Conservation (phyloP, 495 filamentous ascomycete genomes). For the Hyaloscypha variabilis region DNA sequence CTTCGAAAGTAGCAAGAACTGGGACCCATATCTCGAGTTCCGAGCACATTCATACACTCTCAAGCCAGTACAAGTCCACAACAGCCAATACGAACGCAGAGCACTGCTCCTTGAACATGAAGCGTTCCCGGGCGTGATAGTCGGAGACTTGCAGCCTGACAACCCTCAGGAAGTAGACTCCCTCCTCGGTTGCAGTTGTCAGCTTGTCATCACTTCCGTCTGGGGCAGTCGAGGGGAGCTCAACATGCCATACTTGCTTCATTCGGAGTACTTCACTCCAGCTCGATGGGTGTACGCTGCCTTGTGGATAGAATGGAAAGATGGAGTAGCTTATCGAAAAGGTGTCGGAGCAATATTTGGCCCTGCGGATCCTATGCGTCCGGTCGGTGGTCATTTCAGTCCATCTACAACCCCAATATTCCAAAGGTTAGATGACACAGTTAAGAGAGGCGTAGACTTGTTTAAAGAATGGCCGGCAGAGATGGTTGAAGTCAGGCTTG, state of each 20-base stretch:
- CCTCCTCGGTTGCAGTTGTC: neutral
- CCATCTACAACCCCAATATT: neutral
- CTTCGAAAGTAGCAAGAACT: neutral
- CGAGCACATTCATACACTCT: constrained; percentile 1
- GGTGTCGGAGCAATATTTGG: neutral
- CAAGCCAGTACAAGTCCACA: neutral
- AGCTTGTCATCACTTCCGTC: neutral
- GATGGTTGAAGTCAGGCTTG: neutral
- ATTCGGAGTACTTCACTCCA: neutral
- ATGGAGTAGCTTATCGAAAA: neutral
- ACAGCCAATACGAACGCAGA: neutral
- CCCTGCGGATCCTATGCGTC: neutral
- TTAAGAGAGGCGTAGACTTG: neutral
- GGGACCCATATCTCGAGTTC: neutral
- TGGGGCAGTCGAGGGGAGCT: neutral
- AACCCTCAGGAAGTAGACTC: neutral
- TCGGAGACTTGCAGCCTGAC: neutral
- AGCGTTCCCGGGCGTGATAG: neutral
- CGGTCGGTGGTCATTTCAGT: neutral
- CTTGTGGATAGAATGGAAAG: constrained; percentile 1
- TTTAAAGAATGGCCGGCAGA: neutral
- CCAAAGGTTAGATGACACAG: neutral
- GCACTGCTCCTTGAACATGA: constrained; percentile 1
- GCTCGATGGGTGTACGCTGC: neutral
- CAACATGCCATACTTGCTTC: neutral